Evolutionary conservation across 2,329 filamentous ascomycete species (phyloP).

Genomic region (Harringtonia lauricola): DNA sequence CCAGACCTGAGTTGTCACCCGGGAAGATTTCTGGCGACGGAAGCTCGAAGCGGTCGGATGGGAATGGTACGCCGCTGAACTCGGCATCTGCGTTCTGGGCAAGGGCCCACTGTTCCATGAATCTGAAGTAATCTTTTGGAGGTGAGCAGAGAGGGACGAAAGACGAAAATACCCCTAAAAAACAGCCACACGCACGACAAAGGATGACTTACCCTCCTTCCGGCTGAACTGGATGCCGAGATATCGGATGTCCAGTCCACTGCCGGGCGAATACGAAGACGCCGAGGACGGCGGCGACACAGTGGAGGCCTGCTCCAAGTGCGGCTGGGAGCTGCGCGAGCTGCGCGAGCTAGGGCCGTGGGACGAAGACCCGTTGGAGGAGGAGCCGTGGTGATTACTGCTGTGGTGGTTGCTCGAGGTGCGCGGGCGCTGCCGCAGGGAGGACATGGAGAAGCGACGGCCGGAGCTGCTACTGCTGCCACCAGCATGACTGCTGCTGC

Average conservation of each 20-base stretch:
- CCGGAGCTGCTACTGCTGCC: conserved; percentile 1
- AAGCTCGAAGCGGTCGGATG: conserved; percentile 32
- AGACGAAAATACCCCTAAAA: too few species aligned
- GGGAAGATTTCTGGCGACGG: conserved; percentile 34
- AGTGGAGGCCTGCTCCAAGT: conserved; percentile 7
- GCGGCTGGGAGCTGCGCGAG: conserved; percentile 6
- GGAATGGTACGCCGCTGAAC: conserved; percentile 33
- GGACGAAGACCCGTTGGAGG: conserved; percentile 3
- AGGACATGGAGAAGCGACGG: conserved; percentile 31
- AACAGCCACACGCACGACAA: too few species aligned
- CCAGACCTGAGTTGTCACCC: conserved; percentile 13
- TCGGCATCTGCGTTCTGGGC: conserved; percentile 35
- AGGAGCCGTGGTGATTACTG: conserved; percentile 10
- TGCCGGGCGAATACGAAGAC: conserved; percentile 12
- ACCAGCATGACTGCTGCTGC: neutral
- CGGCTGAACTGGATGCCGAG: conserved; percentile 38
- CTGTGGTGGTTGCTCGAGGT: neutral
- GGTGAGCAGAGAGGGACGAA: neutral
- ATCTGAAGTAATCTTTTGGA: conserved; percentile 30
- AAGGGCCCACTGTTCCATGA: conserved; percentile 33
- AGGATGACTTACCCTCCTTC: conserved; percentile 27
- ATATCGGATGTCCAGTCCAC: conserved; percentile 31
- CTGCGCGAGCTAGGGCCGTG: conserved; percentile 5
- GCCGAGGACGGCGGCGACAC: conserved; percentile 3
- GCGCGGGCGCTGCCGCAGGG: conserved; percentile 27